phyloP scores from a whole-genome alignment of 2,329 filamentous ascomycete genomes.

The Falciphora oryzae region DNA sequence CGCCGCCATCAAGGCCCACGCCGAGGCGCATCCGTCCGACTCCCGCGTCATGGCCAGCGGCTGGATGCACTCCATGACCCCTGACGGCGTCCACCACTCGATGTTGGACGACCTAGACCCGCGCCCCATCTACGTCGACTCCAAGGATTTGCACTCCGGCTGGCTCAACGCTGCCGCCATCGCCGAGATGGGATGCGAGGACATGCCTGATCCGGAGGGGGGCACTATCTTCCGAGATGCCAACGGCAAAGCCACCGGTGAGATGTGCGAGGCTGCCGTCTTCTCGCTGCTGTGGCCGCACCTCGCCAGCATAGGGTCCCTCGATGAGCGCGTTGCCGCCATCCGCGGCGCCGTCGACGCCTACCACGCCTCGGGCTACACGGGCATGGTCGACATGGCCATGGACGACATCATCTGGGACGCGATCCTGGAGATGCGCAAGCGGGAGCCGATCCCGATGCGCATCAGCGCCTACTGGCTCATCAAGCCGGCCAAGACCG shows the following conservation, averaged over 20 bases:
- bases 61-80: constrained; percentile 53
- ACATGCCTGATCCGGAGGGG: constrained; percentile 42
- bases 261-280: constrained; percentile 49
- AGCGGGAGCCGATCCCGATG: constrained; percentile 32
- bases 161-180: constrained; percentile 51
- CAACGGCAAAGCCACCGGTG: constrained; percentile 39
- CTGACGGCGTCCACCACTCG: constrained; percentile 39
- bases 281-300: constrained; percentile 50
- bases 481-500: constrained; percentile 38
- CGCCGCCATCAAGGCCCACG: constrained; percentile 36
- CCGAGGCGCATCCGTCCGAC: constrained; percentile 35
- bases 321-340: constrained; percentile 41
- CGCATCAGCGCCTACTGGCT: constrained; percentile 52
- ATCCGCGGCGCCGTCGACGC: constrained; percentile 39
- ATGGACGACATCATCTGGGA: constrained; percentile 52
- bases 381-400: constrained; percentile 52
- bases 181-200: constrained; percentile 40
- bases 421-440: constrained; percentile 37
- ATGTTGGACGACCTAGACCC: constrained; percentile 44
- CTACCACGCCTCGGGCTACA: constrained; percentile 46
- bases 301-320: constrained; percentile 39
- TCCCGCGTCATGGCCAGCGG: constrained; percentile 44
- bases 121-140: constrained; percentile 49
- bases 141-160: constrained; percentile 50
- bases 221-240: constrained; percentile 44